Base-by-base conservation (phyloP, 1,139 yeast species). In the Nakaseomyces uthaithaninus region DNA sequence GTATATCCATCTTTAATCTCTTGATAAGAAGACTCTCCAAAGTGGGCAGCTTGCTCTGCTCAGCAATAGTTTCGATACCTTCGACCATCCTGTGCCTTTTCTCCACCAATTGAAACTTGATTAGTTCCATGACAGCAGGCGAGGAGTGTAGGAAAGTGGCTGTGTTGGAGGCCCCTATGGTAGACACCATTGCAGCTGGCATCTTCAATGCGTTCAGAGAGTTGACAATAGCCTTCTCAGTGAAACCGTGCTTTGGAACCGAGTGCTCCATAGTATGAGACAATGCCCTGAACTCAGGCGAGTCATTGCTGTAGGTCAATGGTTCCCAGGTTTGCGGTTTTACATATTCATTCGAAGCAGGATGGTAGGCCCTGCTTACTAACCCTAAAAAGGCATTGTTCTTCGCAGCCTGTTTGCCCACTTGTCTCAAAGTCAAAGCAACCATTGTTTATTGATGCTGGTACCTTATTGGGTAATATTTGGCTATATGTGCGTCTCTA, bases 161-260 rank as follows among this genome's bases (percentile, higher is more conserved):
- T 10, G 60, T 48, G 38, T 59, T 58, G 30, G 58, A 43, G 6
- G 61, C 52, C 15, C 62, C 63, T 63, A 85, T 72, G 3, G 79
- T 67, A 2, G 81, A 72, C 34, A 71, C 73, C 33, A 84, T 68
- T n/a, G 86, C 74, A 45, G 84, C 87, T 5, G 79, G 71, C 51
- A 78, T 73, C 2, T 78, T 75, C 50, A 77, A 62, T 6, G 76
- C 79, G 27, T 77, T 68, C 6, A 81, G 68, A 3, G 93, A 83
- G 33, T 69, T 63, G 1, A 74, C 66, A 6, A 91, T 66, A 10
- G 94, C 77, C 30, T 64, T 60, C 34, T 72, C 71, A 43, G 72
- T 65, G 59, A 91, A 86, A 2, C 97, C 97, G 43, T 63, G 67
- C 39, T 62, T 52, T 1, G 95, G 94, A 20, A 89, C 83, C 46